These are phyloP conservation scores for Diutina siamensis DNA, from an alignment of 1,139 yeast genomes.

Conservation along the genomic window DNA sequence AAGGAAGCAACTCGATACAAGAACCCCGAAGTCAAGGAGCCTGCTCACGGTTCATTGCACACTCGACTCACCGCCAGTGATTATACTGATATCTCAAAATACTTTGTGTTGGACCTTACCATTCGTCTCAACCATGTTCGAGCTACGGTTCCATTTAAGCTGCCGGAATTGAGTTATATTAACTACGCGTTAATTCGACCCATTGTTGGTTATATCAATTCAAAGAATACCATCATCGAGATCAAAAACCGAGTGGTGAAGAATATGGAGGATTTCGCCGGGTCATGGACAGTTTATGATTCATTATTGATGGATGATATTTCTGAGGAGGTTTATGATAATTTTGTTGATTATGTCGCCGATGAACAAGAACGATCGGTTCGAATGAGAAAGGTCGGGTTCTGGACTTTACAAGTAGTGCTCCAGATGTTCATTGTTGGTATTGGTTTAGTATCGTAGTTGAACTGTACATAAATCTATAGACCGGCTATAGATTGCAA, in stretches of 20 bases:
- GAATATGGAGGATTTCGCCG: conserved; percentile 71
- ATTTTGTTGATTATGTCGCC: conserved; percentile 77
- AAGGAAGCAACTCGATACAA: conserved; percentile 28
- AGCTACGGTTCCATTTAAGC: conserved; percentile 79
- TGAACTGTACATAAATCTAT: neutral
- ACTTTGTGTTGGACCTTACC: conserved; percentile 68
- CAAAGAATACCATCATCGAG: conserved; percentile 81
- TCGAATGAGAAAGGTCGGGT: conserved; percentile 74
- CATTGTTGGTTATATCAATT: conserved; percentile 88
- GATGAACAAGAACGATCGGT: conserved; percentile 71
- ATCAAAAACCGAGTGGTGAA: conserved; percentile 79
- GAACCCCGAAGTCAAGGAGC: conserved; percentile 22
- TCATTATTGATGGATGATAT: conserved; percentile 85
- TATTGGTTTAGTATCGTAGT: conserved; percentile 33
- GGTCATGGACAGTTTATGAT: conserved; percentile 94
- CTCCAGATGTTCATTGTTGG: conserved; percentile 77
- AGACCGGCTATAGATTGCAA: neutral
- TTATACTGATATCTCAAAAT: conserved; percentile 31
- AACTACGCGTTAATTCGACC: conserved; percentile 90
- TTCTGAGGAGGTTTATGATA: conserved; percentile 81
- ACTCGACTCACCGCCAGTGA: conserved; percentile 17
- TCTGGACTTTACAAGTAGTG: conserved; percentile 84
- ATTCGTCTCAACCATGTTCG: conserved; percentile 73
- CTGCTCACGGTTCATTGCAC: conserved; percentile 16
- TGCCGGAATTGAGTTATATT: conserved; percentile 73